Conservation (phyloP, 257 asterid species). For the Hygrophila difformis region DNA sequence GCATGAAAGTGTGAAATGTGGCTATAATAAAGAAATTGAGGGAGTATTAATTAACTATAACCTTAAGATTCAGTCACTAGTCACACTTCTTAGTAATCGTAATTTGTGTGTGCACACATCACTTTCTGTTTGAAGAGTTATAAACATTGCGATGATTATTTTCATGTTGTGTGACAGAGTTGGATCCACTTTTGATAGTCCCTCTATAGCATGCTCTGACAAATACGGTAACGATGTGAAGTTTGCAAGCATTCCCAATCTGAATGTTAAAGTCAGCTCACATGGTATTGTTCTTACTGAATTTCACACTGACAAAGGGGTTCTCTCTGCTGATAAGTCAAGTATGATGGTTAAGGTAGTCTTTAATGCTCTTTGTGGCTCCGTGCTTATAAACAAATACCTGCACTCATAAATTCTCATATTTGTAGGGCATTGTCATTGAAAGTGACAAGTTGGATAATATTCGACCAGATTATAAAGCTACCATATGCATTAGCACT, state of each 20-base stretch:
- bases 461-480: conserved; percentile 49
- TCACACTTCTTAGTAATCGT: too few species aligned
- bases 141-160: too few species aligned
- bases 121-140: too few species aligned
- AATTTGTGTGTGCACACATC: too few species aligned
- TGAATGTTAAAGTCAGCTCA: conserved; percentile 24
- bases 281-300: conserved; percentile 16
- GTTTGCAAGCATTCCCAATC: conserved; percentile 25
- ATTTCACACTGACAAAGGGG: conserved; percentile 17
- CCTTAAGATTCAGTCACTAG: too few species aligned
- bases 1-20: too few species aligned
- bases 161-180: conserved; percentile 31
- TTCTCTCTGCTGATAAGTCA: conserved; percentile 20
- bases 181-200: conserved; percentile 29
- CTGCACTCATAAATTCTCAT: conserved; percentile 12
- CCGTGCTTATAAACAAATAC: conserved; percentile 6
- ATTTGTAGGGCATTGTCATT: conserved; percentile 28
- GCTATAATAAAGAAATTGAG: too few species aligned
- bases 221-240: conserved; percentile 25
- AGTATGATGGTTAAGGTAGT: conserved; percentile 33
- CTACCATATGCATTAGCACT: conserved; percentile 26
- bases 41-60: too few species aligned
- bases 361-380: conserved; percentile 4
- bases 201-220: conserved; percentile 44
- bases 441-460: conserved; percentile 28